phyloP scores from a whole-genome alignment of 441 rosid genomes.

The Breynia disticha region DNA sequence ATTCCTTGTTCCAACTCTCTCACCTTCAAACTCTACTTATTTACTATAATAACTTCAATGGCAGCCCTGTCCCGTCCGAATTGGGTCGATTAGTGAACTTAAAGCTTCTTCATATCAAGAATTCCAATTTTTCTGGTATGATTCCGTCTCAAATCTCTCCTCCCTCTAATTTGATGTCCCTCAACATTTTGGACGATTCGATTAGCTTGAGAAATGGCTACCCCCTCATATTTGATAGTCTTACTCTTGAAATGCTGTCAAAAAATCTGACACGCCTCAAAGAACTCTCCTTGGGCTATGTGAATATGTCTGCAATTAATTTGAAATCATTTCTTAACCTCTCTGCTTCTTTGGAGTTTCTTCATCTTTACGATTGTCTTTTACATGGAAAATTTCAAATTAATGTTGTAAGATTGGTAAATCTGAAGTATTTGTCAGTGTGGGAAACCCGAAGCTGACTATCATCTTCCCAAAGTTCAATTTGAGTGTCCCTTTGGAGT shows the following conservation, averaged over 20 bases:
- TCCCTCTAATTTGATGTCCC: background rate
- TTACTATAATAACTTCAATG: background rate
- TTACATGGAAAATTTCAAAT: constrained; percentile 18
- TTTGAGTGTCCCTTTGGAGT: constrained; percentile 15
- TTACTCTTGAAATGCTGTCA: background rate
- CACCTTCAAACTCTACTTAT: background rate
- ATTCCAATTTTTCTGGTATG: background rate
- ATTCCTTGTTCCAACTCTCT: background rate
- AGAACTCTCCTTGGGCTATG: background rate
- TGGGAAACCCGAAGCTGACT: background rate
- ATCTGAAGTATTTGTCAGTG: constrained; percentile 9
- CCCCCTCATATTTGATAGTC: background rate
- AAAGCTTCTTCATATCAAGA: background rate
- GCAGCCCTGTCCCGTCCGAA: background rate
- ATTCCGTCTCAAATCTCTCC: background rate
- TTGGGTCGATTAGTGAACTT: background rate
- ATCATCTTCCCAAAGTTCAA: constrained; percentile 14
- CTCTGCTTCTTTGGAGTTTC: background rate
- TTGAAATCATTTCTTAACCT: background rate
- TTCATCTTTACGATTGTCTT: background rate
- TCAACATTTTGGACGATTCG: background rate
- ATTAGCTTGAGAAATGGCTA: too few species aligned
- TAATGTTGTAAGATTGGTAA: constrained; percentile 13
- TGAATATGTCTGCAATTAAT: background rate
- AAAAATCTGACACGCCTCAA: background rate